phyloP scores from a whole-genome alignment of 805 yeast genomes.

The Pichia paraexigua region DNA sequence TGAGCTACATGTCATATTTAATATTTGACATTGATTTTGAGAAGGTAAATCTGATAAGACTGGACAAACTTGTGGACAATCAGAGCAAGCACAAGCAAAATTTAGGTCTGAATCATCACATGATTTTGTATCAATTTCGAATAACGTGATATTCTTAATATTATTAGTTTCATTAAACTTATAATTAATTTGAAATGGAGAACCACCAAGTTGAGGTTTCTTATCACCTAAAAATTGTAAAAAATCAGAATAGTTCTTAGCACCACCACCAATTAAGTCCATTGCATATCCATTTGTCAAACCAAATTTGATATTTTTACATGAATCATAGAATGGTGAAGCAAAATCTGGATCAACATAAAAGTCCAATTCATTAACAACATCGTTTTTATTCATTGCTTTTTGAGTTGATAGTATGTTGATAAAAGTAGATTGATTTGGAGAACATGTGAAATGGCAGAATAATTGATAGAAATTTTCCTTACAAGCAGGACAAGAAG shows the following conservation, averaged over 20 bases:
- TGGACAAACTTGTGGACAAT: slow-evolving; percentile 81
- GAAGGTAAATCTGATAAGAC: slow-evolving; percentile 39
- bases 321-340: slow-evolving; percentile 62
- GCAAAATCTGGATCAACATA: slow-evolving; percentile 63
- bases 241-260: slow-evolving; percentile 61
- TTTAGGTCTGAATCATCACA: slow-evolving; percentile 53
- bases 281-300: slow-evolving; percentile 95
- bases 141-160: slow-evolving; percentile 22
- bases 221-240: slow-evolving; percentile 89
- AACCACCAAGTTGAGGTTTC: slow-evolving; percentile 89
- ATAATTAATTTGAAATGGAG: slow-evolving; percentile 89
- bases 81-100: slow-evolving; percentile 84
- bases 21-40: slow-evolving; percentile 33
- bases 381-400: slow-evolving; percentile 41
- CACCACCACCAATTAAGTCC: slow-evolving; percentile 98
- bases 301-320: slow-evolving; percentile 82
- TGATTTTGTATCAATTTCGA: slow-evolving; percentile 21
- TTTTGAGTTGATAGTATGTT: slow-evolving; percentile 49
- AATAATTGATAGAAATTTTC: slow-evolving; percentile 78
- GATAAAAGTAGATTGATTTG: slow-evolving; percentile 69
- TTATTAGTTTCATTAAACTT: slow-evolving; percentile 30
- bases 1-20: slow-evolving; percentile 62
- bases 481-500: slow-evolving; percentile 91
- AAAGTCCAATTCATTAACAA: slow-evolving; percentile 67
- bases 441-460: slow-evolving; percentile 85